These are phyloP conservation scores for Chalara sp. DNA, from an alignment of 2,329 filamentous ascomycete species.

Conservation along the genomic window DNA sequence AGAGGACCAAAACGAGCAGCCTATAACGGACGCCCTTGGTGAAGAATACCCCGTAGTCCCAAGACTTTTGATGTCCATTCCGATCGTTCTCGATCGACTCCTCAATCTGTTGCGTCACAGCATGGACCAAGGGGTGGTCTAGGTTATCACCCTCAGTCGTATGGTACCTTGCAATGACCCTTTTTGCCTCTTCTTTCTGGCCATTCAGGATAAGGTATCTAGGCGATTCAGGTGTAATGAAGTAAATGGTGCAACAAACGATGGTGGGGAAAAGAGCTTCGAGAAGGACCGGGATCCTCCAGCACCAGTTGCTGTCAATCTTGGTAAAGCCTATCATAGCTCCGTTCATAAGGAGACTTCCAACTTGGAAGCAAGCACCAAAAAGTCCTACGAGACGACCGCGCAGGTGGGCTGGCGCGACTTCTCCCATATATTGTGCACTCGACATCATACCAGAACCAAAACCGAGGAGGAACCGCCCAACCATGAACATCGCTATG, in stretches of 20 bases:
- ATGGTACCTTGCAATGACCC: conserved; percentile 38
- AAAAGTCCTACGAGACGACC: conserved; percentile 41
- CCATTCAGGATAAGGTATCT: conserved; percentile 30
- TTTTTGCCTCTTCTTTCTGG: conserved; percentile 27
- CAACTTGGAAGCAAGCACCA: conserved; percentile 35
- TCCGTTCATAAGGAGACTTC: conserved; percentile 33
- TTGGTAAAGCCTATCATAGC: conserved; percentile 31
- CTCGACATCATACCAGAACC: conserved; percentile 16
- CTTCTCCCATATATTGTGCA: conserved; percentile 41
- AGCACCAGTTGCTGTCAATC: conserved; percentile 15
- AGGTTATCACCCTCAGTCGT: conserved; percentile 34
- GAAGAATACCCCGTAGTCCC: conserved; percentile 41
- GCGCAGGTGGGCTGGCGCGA: conserved; percentile 39
- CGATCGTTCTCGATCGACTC: conserved; percentile 17
- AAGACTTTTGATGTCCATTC: conserved; percentile 28
- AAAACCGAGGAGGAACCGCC: conserved; percentile 20
- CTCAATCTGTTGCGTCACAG: conserved; percentile 24
- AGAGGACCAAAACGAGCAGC: conserved; percentile 36
- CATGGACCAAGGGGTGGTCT: conserved; percentile 15
- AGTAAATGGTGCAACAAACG: conserved; percentile 21
- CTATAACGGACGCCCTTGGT: conserved; percentile 36
- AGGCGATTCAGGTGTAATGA: conserved; percentile 26
- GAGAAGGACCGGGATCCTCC: conserved; percentile 22
- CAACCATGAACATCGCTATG: conserved; percentile 19
- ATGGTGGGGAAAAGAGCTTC: conserved; percentile 31